Evolutionary conservation across 306 rosid genomes (phyloP).

Genomic region (Corylus heterophylla): DNA sequence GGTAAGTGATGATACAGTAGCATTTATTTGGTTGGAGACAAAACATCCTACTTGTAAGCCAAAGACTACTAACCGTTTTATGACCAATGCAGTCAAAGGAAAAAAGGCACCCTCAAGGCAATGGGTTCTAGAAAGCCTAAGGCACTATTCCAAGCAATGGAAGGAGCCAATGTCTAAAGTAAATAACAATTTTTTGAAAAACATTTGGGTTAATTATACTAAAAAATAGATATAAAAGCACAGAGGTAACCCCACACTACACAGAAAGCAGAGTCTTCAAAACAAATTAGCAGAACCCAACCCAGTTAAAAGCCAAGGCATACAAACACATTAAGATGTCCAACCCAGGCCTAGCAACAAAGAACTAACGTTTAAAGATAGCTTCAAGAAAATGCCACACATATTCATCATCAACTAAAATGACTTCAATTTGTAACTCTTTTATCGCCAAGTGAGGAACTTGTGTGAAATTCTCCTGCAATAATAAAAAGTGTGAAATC

Average conservation of each 20-base stretch:
- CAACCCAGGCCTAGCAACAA: background rate
- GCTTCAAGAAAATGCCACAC: background rate
- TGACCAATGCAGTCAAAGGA: background rate
- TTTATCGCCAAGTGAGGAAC: background rate
- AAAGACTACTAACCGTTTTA: background rate
- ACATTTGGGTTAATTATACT: background rate
- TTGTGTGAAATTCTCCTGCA: background rate
- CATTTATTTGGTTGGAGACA: background rate
- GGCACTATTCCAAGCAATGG: background rate
- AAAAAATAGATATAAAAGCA: background rate
- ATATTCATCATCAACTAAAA: background rate
- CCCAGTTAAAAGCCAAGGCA: background rate
- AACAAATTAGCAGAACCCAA: background rate
- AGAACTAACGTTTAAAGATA: background rate
- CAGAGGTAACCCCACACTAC: background rate
- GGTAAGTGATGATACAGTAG: slow-evolving; percentile 2
- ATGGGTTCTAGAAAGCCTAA: background rate
- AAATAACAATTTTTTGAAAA: no score
- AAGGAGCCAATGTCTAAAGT: no score
- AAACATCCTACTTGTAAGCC: background rate
- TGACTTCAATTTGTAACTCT: background rate
- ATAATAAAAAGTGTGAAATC: slow-evolving; percentile 7
- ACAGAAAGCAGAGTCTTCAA: background rate
- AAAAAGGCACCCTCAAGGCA: background rate
- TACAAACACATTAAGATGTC: background rate